These are phyloP conservation scores for Ceratocystis albifundus DNA, from an alignment of 2,329 filamentous ascomycete species.

Conservation along the genomic window DNA sequence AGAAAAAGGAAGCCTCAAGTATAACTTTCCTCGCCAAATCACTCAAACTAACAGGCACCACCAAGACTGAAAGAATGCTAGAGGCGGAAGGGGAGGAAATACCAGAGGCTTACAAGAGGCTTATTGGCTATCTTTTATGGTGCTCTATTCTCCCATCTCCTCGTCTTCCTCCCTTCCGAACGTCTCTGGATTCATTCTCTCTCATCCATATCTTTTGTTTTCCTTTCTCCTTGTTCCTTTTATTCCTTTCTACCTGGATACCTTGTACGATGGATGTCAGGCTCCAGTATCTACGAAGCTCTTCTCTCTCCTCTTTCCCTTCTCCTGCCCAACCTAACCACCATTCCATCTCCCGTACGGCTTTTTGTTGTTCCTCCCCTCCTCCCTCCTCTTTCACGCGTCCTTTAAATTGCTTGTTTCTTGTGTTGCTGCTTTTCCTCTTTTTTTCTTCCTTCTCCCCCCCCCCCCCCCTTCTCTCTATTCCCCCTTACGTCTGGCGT, in stretches of 20 bases:
- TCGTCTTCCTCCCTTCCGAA: neutral
- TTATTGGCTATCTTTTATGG: neutral
- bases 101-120: no score
- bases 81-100: neutral
- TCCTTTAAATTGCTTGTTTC: neutral
- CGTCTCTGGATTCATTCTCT: no score
- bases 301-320: no score
- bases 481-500: constrained; percentile 13
- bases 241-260: no score
- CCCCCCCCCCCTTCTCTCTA: no score
- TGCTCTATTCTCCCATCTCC: neutral
- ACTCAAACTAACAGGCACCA: neutral
- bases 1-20: neutral
- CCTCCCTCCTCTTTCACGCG: neutral
- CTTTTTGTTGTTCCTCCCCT: neutral
- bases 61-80: neutral
- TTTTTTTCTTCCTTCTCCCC: constrained; percentile 9
- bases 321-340: no score
- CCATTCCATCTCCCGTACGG: no score
- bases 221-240: no score
- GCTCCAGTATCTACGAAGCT: no score
- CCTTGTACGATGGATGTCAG: no score
- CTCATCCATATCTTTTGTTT: no score
- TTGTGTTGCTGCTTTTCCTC: neutral
- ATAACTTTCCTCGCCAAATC: neutral